Percentiles rank a stretch among this genome's conserved stretches.
phyloP scores from a whole-genome alignment of 2,329 filamentous ascomycete genomes.

The Plectosphaerella cucumerina region DNA sequence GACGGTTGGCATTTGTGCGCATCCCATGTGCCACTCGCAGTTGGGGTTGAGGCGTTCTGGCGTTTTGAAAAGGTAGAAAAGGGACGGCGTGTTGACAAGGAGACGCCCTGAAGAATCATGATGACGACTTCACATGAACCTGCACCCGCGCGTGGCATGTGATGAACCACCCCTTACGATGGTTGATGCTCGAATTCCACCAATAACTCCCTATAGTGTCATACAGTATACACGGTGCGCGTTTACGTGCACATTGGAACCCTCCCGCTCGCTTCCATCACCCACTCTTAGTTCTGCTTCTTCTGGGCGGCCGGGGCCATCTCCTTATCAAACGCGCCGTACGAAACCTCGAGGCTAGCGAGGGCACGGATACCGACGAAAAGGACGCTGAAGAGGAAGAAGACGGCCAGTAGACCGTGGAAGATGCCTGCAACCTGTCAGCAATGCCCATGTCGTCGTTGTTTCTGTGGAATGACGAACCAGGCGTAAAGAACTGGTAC shows the following conservation, averaged over 20 bases:
- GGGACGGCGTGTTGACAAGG: no score
- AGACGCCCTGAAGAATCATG: no score
- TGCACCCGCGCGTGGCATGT: background rate
- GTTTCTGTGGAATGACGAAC: conserved; percentile 40
- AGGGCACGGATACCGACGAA: conserved; percentile 75
- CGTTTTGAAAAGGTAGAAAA: no score
- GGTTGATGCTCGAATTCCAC: conserved; percentile 4
- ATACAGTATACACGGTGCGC: conserved; percentile 4
- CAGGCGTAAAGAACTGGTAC: conserved; percentile 91
- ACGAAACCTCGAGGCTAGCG: conserved; percentile 79
- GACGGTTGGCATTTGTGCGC: no score
- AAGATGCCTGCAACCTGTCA: conserved; percentile 66
- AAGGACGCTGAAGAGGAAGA: conserved; percentile 73
- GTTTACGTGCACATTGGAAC: background rate
- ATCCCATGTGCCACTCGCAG: no score
- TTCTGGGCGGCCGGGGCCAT: conserved; percentile 86
- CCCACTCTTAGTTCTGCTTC: conserved; percentile 56
- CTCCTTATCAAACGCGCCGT: conserved; percentile 95
- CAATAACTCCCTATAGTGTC: conserved; percentile 11
- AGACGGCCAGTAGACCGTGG: conserved; percentile 69
- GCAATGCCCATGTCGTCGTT: background rate
- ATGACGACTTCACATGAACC: no score
- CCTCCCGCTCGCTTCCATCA: background rate
- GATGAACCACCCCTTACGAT: background rate
- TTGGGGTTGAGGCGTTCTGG: no score